Evolutionary conservation across 1,284 basidiomycete genomes (phyloP), one percentile per base, ranked within the genome.

Genomic region (Mycena sp.): DNA sequence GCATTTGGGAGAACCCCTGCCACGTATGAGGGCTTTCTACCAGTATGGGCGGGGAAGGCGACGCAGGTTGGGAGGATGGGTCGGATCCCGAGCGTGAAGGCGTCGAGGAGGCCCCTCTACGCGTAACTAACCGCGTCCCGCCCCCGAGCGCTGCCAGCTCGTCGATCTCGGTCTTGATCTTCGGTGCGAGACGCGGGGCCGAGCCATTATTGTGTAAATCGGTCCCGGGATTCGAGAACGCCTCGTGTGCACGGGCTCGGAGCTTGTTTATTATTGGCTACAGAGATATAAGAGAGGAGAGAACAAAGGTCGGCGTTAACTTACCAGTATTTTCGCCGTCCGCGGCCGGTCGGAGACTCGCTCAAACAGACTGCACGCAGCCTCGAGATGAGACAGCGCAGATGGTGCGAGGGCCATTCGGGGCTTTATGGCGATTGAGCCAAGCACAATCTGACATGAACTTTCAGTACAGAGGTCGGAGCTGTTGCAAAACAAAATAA

Each of bases 391-490:
- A 4, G 87, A 87, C 38, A 91, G 79, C 1, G 91, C 91, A 63
- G 89, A 91, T 0, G 86, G 87, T 7, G 91, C 86, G 22, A 92
- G 79, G 13, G 86, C 86, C 87, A 92, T 88, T 46, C 84, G 82
- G 14, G 89, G 85, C 74, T 91, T 91, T 37, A 87, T 85, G 4
- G 90, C 88, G 67, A 93, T 91, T 7, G 90, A 88, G 20, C 91
- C 90, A 46, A 93, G 80, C 1, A 92, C 90, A 74, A 93, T 90
- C 91, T 93, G 72, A 34, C 30, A 39, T 30, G 25, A 41, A 62
- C 44, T 11, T 38, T 73, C 30, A 68, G 54, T 9, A 54, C 55
- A 2, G 41, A 62, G 46, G 65, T 30, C 52, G 55, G 44, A 64
- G 62, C 41, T 61, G 18, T 20, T 13, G 44, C 13, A 65, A 39